These are phyloP conservation scores for Cladosporium velox DNA, from an alignment of 2,329 filamentous ascomycete species.

Conservation along the genomic window DNA sequence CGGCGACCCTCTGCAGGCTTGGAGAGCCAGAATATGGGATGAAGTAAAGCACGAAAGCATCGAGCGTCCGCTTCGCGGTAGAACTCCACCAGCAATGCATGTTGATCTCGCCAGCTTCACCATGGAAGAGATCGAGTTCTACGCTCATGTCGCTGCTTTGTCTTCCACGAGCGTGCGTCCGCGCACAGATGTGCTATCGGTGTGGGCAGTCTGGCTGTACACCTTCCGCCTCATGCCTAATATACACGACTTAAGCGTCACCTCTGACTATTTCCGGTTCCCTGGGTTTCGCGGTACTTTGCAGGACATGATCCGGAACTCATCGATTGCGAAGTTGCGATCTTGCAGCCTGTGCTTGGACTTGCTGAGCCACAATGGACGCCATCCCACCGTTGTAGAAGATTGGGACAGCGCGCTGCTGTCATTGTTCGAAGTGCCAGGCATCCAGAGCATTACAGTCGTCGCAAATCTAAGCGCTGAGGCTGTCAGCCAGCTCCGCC, in stretches of 20 bases:
- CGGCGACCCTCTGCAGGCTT: slow-evolving; percentile 8
- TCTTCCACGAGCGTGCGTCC: neutral
- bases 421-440: neutral
- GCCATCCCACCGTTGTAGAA: neutral
- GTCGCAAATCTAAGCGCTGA: neutral
- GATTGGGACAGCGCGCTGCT: slow-evolving; percentile 15
- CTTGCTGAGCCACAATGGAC: neutral
- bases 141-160: neutral
- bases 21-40: neutral
- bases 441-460: slow-evolving; percentile 9
- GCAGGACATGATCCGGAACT: neutral
- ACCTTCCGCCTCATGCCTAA: neutral
- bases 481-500: slow-evolving; percentile 7
- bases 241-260: slow-evolving; percentile 10
- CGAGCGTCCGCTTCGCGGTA: neutral
- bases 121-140: neutral
- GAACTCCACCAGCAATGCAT: neutral
- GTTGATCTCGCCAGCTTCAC: neutral
- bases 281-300: slow-evolving; percentile 9
- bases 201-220: slow-evolving; percentile 6
- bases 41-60: neutral
- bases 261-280: slow-evolving; percentile 12
- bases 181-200: too few species aligned
- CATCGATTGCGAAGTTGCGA: slow-evolving; percentile 9
- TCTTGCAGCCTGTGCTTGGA: slow-evolving; percentile 20